Evolutionary conservation across 2,329 filamentous ascomycete species (phyloP), one percentile per base, ranked within the genome.

Genomic region (Trichoderma koningiopsis): DNA sequence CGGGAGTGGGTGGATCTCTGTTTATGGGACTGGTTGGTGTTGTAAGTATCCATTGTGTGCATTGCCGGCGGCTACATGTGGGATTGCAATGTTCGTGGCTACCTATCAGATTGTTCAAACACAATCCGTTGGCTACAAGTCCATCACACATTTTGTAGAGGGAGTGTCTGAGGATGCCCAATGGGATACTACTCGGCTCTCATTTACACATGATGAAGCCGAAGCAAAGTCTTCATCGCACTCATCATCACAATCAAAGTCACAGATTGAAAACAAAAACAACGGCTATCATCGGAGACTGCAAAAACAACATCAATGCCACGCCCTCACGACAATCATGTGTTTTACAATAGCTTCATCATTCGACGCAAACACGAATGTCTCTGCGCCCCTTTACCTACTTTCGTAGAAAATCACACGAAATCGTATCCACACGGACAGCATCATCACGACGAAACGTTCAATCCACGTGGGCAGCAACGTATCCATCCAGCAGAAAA

Each of bases 201-300:
- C 19, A 10, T 1, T 4, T 40, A 19, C 10, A 59, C 56, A 27
- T 29, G 16, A 37, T 16, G 29, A n/a, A 35, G n/a, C 11, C 5
- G 47, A 24, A 49, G 47, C n/a, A 49, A 24, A 13, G n/a, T 7
- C 6, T 14, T 22, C 7, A 22, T n/a, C 40, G n/a, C 14, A 22
- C n/a, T 22, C 10, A 24, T 16, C 19, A 11, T 24, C 4, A 5
- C 10, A 24, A 49, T 49, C n/a, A 1, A 13, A 13, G n/a, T 47
- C 16, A 16, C 16, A 43, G 13, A 16, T 31, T n/a, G 5, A 14
- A 37, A 40, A 19, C 31, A 29, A 6, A 53, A 49, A n/a, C 49
- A 29, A 29, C 61, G 61, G 61, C 52, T 64, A 64, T 37, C 16
- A 22, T 64, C 61, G 61, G 61, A 37, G 61, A n/a, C n/a, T n/a